phyloP scores from a whole-genome alignment of 306 rosid genomes.

The Oemleria cerasiformis region DNA sequence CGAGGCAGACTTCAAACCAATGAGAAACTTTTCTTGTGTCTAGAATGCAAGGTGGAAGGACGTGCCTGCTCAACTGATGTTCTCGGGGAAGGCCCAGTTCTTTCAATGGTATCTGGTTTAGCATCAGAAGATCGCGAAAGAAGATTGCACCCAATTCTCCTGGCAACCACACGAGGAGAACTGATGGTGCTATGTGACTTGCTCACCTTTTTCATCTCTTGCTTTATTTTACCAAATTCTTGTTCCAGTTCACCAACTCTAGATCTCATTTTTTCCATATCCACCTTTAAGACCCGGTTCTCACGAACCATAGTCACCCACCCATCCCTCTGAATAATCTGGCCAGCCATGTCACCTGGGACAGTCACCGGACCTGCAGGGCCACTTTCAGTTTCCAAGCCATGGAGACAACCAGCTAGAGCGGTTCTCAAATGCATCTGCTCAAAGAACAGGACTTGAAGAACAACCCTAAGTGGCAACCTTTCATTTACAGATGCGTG shows the following conservation, averaged over 20 bases:
- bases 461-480: conserved; percentile 84
- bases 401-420: conserved; percentile 71
- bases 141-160: conserved; percentile 73
- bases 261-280: conserved; percentile 80
- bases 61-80: conserved; percentile 56
- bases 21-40: conserved; percentile 61
- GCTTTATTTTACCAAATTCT: conserved; percentile 76
- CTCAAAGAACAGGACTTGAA: conserved; percentile 92
- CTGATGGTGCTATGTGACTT: conserved; percentile 63
- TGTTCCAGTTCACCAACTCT: conserved; percentile 87
- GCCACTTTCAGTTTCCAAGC: conserved; percentile 61
- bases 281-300: conserved; percentile 75
- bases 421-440: conserved; percentile 87
- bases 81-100: conserved; percentile 51
- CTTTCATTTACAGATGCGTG: conserved; percentile 92
- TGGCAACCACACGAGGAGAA: conserved; percentile 58
- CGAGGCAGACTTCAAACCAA: conserved; percentile 30
- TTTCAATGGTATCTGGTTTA: conserved; percentile 57
- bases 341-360: conserved; percentile 39
- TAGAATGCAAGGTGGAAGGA: conserved; percentile 38
- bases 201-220: conserved; percentile 76
- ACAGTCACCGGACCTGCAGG: conserved; percentile 44
- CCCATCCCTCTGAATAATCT: conserved; percentile 79
- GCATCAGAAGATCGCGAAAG: conserved; percentile 68
- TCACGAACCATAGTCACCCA: conserved; percentile 88